Evolutionary conservation across 1,139 yeast species (phyloP), one percentile per base, ranked within the genome.

Genomic region (Suhomyces wounanorum): DNA sequence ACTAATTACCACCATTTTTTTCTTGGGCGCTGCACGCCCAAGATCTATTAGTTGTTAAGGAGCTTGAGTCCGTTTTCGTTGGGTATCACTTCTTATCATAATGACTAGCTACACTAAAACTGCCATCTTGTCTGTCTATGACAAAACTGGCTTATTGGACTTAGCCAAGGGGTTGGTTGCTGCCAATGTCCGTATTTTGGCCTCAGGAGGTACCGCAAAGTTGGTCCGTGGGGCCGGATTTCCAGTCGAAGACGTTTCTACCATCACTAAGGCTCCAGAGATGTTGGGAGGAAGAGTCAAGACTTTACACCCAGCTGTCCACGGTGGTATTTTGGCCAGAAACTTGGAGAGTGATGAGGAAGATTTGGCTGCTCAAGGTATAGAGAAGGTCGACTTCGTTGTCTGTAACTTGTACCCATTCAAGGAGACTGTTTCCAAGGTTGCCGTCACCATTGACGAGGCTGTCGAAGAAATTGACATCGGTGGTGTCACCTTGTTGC

Each of bases 241-340:
- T 83, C 95, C 96, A 47, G 98, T 94, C 28, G 96, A 91, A 60
- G 99, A 94, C 67, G 97, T 94, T 50, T 86, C 96, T 47, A 73
- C 95, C 54, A 90, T 94, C 68, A 94, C 99, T 46, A 96, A 91
- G 67, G 98, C 98, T 36, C 99, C 99, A 49, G 99, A 94, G 74
- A 94, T 94, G 97, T 81, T 94, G 61, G 96, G 97, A 53, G 99
- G 99, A 56, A 84, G 99, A 75, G 99, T 94, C 63, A 94, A 94
- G 79, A 94, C 99, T 53, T 81, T 94, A 64, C 99, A 94, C 70
- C 99, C 99, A 40, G 98, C 98, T 43, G 97, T 94, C 54, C 99
- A 94, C 70, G 99, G 96, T 61, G 99, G 98, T 78, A 94, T 94
- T 63, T 82, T 94, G 61, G 98, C 99, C 50, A 85, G 98, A 77